Base-by-base conservation (phyloP, 1,139 yeast genomes). In the Yamadazyma taylorii region DNA sequence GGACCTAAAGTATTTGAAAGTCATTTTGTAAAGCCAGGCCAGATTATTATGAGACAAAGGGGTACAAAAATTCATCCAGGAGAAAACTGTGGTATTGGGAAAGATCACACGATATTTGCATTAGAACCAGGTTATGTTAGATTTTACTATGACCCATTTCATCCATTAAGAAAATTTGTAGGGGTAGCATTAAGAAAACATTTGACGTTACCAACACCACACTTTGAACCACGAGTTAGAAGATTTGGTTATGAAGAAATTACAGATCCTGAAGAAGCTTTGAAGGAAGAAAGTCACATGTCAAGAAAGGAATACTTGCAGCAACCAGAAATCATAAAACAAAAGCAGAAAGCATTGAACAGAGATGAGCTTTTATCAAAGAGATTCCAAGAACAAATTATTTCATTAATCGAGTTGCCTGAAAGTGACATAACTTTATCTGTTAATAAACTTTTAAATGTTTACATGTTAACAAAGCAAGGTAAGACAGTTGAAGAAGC, bases 61-160 rank as follows among this genome's bases (percentile, higher is more conserved):
- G 99, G 99, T 55, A 89, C 98, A n/a, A 83, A 79, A 53, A 85
- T 90, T 58, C 95, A 81, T 55, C 97, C 98, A 0, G 99, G 99
- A 31, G 95, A 86, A 49, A 90, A 92, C 51, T 83, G 80, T 23
- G 87, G 85, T 14, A 85, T 92, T 46, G 98, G 99, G 47, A 82
- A 79, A 50, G 98, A 92, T 60, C 97, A 90, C 59, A 92, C 98
- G 3, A 78, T 92, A 26, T 89, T 74, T 63, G 97, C 98, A 2
- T 58, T 73, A 32, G 97, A 92, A 56, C 96, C 97, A 2, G 98
- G 98, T 17, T 89, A 71, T 59, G 97, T 92, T 34, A 78, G 95
- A 48, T 92, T 79, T 64, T 92, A 92, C 61, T 69, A 81, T 47
- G 97, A 92, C 66, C 98, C 98, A n/a, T 90, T 90, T 73, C 98